Conservation (phyloP, 2,329 filamentous ascomycete species). For the Stemphylium beticola region DNA sequence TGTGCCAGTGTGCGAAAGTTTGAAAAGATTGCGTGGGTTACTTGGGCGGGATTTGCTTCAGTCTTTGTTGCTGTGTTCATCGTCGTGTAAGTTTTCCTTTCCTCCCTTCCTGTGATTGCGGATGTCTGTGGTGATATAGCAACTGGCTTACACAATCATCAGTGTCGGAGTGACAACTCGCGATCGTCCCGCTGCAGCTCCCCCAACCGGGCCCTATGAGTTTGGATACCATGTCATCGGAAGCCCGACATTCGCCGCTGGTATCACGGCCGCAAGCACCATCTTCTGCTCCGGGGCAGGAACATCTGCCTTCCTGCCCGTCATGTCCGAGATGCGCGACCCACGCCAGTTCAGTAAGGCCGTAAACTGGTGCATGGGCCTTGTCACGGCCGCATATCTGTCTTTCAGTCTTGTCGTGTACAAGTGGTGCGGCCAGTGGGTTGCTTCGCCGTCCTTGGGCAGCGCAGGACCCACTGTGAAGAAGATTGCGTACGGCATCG, state of each 20-base stretch:
- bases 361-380: conserved; percentile 63
- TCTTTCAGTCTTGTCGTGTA: conserved; percentile 67
- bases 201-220: conserved; percentile 64
- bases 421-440: conserved; percentile 66
- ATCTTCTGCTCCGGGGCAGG: conserved; percentile 67
- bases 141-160: neutral
- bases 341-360: conserved; percentile 67
- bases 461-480: conserved; percentile 66
- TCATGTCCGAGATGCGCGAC: conserved; percentile 69
- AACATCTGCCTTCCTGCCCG: conserved; percentile 66
- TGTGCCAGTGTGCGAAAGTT: conserved; percentile 65
- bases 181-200: conserved; percentile 66
- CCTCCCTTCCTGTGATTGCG: neutral
- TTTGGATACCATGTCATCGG: conserved; percentile 64
- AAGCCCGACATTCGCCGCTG: conserved; percentile 63
- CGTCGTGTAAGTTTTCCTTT: conserved; percentile 50
- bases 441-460: conserved; percentile 67
- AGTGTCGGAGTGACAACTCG: conserved; percentile 62
- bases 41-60: conserved; percentile 65
- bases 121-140: too few relatives aligned
- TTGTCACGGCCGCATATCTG: conserved; percentile 65
- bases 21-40: conserved; percentile 67
- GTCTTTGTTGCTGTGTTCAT: conserved; percentile 66
- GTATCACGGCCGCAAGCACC: conserved; percentile 62
- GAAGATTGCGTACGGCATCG: conserved; percentile 67